These are phyloP conservation scores for Primulina eburnea DNA, from an alignment of 257 asterid genomes.

Conservation along the genomic window DNA sequence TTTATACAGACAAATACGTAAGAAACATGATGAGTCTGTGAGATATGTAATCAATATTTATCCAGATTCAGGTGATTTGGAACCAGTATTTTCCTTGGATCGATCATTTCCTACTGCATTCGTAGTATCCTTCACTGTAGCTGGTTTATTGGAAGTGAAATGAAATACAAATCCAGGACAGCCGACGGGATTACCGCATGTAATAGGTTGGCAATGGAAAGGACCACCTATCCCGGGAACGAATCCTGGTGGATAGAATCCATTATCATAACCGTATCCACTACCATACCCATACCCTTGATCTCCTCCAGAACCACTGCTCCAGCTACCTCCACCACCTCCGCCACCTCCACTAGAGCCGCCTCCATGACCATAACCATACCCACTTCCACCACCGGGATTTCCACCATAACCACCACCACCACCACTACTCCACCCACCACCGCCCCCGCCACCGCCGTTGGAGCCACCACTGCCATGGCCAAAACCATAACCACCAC, in stretches of 20 bases:
- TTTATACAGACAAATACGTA: neutral
- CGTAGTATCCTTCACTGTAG: neutral
- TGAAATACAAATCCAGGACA: slow-evolving; percentile 12
- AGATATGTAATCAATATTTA: neutral
- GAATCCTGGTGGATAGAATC: neutral
- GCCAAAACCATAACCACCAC: neutral
- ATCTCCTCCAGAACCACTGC: neutral
- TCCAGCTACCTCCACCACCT: neutral
- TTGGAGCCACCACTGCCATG: slow-evolving; percentile 6
- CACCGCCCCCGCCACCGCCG: neutral
- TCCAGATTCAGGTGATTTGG: neutral
- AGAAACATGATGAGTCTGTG: neutral
- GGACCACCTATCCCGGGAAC: neutral
- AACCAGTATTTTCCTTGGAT: neutral
- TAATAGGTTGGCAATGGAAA: slow-evolving; percentile 13
- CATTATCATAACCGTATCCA: neutral
- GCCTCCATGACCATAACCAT: neutral
- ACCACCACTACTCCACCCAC: neutral
- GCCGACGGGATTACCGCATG: slow-evolving; percentile 2
- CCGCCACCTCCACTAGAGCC: slow-evolving; percentile 2
- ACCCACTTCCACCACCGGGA: slow-evolving; percentile 14
- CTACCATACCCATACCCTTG: neutral
- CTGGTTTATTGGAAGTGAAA: neutral
- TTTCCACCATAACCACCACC: slow-evolving; percentile 8
- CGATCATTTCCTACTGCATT: neutral